A percentile compares a stretch with the other conserved stretches of the same genome.
phyloP scores from a whole-genome alignment of 192 early-diverging fungal species.

The Oehlia diaphana region DNA sequence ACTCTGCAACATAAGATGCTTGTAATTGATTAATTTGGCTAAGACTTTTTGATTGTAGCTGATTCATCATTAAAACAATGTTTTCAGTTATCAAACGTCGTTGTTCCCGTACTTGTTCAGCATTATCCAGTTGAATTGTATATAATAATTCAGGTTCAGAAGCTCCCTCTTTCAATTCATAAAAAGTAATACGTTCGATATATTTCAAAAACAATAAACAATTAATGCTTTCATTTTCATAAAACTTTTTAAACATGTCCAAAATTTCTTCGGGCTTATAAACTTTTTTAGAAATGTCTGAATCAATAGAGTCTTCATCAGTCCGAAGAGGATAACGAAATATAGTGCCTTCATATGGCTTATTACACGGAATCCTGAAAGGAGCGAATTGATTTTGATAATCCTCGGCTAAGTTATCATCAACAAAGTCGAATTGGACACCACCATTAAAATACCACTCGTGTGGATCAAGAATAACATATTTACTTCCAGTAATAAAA shows the following conservation, averaged over 20 bases:
- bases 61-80: constrained; percentile 19
- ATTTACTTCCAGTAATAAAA: constrained; percentile 35
- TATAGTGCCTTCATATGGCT: constrained; percentile 37
- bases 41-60: not conserved
- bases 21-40: not conserved
- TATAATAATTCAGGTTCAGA: constrained; percentile 21
- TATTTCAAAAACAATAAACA: constrained; percentile 39
- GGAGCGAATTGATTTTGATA: constrained; percentile 36
- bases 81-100: constrained; percentile 4
- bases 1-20: constrained; percentile 14
- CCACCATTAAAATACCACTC: constrained; percentile 30
- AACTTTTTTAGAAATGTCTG: constrained; percentile 28
- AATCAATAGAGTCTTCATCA: constrained; percentile 24
- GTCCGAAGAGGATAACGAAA: constrained; percentile 43
- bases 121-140: constrained; percentile 34
- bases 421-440: constrained; percentile 26
- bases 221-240: constrained; percentile 30
- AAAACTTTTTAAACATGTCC: constrained; percentile 34
- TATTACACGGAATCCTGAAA: constrained; percentile 26
- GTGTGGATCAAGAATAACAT: constrained; percentile 41
- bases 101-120: constrained; percentile 20
- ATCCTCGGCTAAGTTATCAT: not conserved
- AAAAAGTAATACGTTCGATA: constrained; percentile 36
- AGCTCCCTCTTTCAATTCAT: constrained; percentile 28
- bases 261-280: constrained; percentile 32